Percentiles rank a stretch among this genome's conserved stretches.
phyloP scores from a whole-genome alignment of 805 yeast species.

The Pichia gijzeniarum region DNA sequence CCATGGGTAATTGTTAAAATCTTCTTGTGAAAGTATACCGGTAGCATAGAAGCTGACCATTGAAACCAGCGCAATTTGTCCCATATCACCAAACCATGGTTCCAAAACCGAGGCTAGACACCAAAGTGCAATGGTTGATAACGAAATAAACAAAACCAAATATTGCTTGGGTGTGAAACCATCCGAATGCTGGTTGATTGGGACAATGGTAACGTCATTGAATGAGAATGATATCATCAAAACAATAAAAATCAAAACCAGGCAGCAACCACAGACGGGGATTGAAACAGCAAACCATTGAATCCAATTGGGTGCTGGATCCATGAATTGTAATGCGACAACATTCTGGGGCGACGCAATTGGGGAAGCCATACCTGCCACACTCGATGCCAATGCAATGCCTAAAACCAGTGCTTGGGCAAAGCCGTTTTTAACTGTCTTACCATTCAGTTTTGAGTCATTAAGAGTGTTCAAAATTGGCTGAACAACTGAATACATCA shows the following conservation, averaged over 20 bases:
- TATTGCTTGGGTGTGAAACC: slow-evolving; percentile 67
- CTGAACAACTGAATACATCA: slow-evolving; percentile 85
- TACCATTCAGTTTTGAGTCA: slow-evolving; percentile 41
- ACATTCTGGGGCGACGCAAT: slow-evolving; percentile 96
- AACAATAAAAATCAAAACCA: slow-evolving; percentile 67
- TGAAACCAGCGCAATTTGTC: slow-evolving; percentile 89
- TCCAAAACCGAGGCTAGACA: slow-evolving; percentile 76
- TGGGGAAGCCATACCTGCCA: slow-evolving; percentile 97
- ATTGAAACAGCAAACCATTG: slow-evolving; percentile 88
- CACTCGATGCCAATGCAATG: slow-evolving; percentile 84
- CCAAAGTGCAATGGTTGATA: slow-evolving; percentile 78
- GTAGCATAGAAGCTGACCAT: slow-evolving; percentile 89
- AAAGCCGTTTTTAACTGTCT: slow-evolving; percentile 35
- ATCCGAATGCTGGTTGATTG: slow-evolving; percentile 59
- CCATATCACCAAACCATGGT: slow-evolving; percentile 86
- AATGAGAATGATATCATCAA: slow-evolving; percentile 57
- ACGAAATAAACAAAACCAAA: slow-evolving; percentile 62
- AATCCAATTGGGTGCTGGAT: slow-evolving; percentile 78
- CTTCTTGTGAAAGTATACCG: slow-evolving; percentile 80
- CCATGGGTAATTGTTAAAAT: slow-evolving; percentile 95
- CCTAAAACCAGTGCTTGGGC: slow-evolving; percentile 84
- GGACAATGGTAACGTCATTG: slow-evolving; percentile 40
- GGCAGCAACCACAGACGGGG: slow-evolving; percentile 65
- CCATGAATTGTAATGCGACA: slow-evolving; percentile 83
- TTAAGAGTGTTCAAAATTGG: slow-evolving; percentile 84